phyloP scores from a whole-genome alignment of 768 basidiomycete species.

The Tubosaeta brunneosetosa region DNA sequence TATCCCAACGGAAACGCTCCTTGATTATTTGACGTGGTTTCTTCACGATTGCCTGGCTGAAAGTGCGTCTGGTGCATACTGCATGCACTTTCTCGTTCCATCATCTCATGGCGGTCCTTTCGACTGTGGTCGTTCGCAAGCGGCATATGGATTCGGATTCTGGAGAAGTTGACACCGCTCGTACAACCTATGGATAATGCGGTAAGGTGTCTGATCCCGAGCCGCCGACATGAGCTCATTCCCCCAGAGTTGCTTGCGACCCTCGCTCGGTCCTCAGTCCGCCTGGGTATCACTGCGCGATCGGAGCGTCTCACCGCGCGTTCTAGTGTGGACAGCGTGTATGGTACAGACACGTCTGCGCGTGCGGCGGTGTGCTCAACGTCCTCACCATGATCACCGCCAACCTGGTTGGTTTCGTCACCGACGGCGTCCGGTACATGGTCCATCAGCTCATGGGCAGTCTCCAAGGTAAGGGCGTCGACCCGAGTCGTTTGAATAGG shows the following conservation, averaged over 20 bases:
- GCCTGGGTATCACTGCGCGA: neutral
- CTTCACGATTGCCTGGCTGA: constrained; percentile 92
- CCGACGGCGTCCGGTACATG: constrained; percentile 73
- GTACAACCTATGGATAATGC: constrained; percentile 92
- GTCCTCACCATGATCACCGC: constrained; percentile 86
- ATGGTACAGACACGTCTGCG: constrained; percentile 89
- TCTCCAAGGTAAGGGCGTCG: constrained; percentile 48
- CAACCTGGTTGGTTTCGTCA: constrained; percentile 92
- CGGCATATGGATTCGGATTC: constrained; percentile 87
- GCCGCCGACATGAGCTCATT: too few relatives aligned
- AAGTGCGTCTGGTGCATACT: constrained; percentile 48
- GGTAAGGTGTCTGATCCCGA: constrained; percentile 44
- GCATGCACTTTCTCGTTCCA: neutral
- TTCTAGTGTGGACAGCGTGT: constrained; percentile 55
- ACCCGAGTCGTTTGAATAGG: constrained; percentile 38
- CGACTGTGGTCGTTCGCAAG: constrained; percentile 87
- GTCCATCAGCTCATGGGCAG: constrained; percentile 56
- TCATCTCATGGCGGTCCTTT: constrained; percentile 93
- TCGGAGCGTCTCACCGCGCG: neutral
- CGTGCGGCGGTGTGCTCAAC: constrained; percentile 77
- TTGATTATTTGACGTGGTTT: constrained; percentile 70
- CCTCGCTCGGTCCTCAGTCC: constrained; percentile 62
- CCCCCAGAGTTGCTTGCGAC: constrained; percentile 73
- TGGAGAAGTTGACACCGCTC: constrained; percentile 97
- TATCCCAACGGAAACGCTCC: constrained; percentile 37